Conservation (phyloP, 2,329 filamentous ascomycete species). For the Xenoacremonium recifei region DNA sequence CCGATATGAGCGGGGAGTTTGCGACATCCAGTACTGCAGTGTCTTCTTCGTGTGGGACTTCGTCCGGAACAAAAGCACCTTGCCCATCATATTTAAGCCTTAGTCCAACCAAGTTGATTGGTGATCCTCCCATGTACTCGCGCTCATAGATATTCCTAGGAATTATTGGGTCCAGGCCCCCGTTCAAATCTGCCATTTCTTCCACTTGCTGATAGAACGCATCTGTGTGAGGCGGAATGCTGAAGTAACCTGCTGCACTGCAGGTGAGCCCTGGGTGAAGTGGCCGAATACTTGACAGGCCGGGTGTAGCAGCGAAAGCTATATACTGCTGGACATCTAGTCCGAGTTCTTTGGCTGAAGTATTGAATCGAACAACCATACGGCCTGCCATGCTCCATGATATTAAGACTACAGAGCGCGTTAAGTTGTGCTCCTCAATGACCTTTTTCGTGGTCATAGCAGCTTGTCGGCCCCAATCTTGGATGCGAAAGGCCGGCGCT, state of each 20-base stretch:
- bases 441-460: background rate
- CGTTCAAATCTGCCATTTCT: background rate
- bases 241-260: background rate
- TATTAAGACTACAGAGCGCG: background rate
- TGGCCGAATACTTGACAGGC: background rate
- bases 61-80: background rate
- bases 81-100: background rate
- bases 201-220: background rate
- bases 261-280: background rate
- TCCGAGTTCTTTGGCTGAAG: background rate
- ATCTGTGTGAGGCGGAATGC: background rate
- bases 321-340: background rate
- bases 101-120: background rate
- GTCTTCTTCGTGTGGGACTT: background rate
- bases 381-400: background rate
- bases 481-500: background rate
- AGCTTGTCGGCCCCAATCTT: background rate
- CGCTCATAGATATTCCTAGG: background rate
- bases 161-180: background rate
- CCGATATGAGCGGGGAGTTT: background rate
- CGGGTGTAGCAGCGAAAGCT: background rate
- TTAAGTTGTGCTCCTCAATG: background rate
- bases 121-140: background rate
- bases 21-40: background rate
- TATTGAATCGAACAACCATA: background rate